A percentile compares a stretch with the other conserved stretches of the same genome.
These are phyloP conservation scores for Ceratocystis destructans DNA, from an alignment of 2,329 filamentous ascomycete species.

Conservation along the genomic window DNA sequence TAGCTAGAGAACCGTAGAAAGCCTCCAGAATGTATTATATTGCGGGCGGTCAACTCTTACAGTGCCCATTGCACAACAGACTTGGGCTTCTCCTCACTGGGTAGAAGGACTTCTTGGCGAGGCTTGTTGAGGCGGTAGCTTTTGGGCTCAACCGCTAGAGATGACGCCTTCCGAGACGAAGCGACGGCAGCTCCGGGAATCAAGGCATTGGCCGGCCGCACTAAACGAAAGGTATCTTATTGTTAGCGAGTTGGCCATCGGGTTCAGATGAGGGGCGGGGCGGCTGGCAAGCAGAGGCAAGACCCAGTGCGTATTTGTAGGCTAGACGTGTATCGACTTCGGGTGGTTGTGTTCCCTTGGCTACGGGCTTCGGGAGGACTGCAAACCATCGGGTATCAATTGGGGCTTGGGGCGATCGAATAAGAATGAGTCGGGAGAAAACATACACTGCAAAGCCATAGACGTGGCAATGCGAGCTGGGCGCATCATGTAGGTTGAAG, in stretches of 20 bases:
- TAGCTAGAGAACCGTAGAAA: background rate
- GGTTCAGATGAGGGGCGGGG: background rate
- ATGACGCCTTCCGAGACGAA: slow-evolving; percentile 49
- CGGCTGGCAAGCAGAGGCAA: slow-evolving; percentile 5
- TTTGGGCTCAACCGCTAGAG: slow-evolving; percentile 40
- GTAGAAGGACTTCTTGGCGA: slow-evolving; percentile 57
- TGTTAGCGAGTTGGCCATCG: background rate
- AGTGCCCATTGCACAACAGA: slow-evolving; percentile 72
- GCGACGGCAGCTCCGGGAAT: slow-evolving; percentile 52
- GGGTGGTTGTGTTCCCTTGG: background rate
- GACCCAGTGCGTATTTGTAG: background rate
- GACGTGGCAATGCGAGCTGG: slow-evolving; percentile 39
- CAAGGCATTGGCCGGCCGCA: slow-evolving; percentile 50
- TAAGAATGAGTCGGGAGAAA: slow-evolving; percentile 13
- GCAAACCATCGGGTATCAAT: background rate
- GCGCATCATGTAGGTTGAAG: slow-evolving; percentile 31
- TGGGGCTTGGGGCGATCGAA: slow-evolving; percentile 1
- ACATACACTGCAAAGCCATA: slow-evolving; percentile 40
- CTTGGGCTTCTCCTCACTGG: slow-evolving; percentile 69
- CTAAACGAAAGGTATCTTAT: slow-evolving; percentile 30
- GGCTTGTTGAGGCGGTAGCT: slow-evolving; percentile 29
- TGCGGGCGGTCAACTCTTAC: slow-evolving; percentile 38
- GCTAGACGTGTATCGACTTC: background rate
- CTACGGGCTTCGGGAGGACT: background rate
- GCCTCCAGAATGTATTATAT: too few relatives aligned